Base-by-base conservation (phyloP, 225 moss, liverwort and hornwort species). In the Neckera pumila region DNA sequence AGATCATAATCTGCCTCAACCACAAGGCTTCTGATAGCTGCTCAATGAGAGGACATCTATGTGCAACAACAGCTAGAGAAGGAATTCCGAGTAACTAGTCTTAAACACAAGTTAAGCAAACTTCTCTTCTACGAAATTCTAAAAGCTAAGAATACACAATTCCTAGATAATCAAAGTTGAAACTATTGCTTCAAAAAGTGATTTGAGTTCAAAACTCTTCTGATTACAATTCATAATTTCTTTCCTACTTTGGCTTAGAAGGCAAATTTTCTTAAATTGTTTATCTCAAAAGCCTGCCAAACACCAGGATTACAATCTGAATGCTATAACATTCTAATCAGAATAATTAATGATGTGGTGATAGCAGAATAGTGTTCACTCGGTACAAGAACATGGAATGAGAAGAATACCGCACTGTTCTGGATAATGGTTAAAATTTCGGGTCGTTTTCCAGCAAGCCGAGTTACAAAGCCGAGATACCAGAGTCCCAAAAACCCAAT, bases 351-450 rank as follows among this genome's bases (percentile, higher is more conserved):
- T 11, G n/a, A 88, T 59, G 86, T 70, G 34, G 63, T 66, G 40
- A 75, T 66, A 20, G 47, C 58, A 78, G 53, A 69, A 40, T 69
- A 27, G 56, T 71, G 63, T n/a, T 31, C 45, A 65, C 30, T 84
- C 56, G 17, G 59, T 84, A 43, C 42, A 90, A 63, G 69, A 81
- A 77, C 36, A 87, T 51, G 85, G 76, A 88, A 85, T 84, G 85
- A 87, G 89, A 80, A 63, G 84, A 83, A 89, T 94, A 97, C 99
- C 90, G 96, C 96, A 93, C 99, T 99, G 84, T 99, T 99, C 90
- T 99, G 99, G 80, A 99, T 62, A 77, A 99, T 99, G 63, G 96
- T 99, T 42, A 97, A 90, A 47, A 99, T 95, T 86, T 99, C 99
- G 83, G 99, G 97, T 85, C 96, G 97, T 86, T 97, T 95, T 65